A percentile compares a stretch with the other conserved stretches of the same genome.
Evolutionary conservation across 202 grass and related monocot species (phyloP).

Genomic region (Cymbopogon flexuosus): DNA sequence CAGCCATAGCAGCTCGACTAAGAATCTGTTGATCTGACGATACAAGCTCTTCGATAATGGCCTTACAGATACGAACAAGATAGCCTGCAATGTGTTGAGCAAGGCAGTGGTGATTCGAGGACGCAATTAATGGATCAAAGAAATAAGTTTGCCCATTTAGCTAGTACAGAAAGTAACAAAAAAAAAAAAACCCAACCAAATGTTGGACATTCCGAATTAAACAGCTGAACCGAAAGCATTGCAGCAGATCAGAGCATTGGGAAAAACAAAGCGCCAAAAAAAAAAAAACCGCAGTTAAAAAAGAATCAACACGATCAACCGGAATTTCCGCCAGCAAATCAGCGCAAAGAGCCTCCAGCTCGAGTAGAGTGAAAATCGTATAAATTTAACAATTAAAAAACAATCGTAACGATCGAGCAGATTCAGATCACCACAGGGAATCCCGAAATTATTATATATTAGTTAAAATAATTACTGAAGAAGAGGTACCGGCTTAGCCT

Average conservation of each 20-base stretch:
- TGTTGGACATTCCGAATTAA: neutral
- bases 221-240: constrained; percentile 3
- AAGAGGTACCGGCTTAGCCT: neutral
- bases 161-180: neutral
- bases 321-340: neutral
- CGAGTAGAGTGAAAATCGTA: too few species aligned
- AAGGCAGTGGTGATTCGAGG: neutral
- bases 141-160: neutral
- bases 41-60: constrained; percentile 66
- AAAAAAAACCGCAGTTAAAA: neutral
- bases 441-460: too few species aligned
- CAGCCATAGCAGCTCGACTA: constrained; percentile 75
- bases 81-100: constrained; percentile 39
- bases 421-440: too few species aligned
- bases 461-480: neutral
- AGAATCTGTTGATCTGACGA: constrained; percentile 58
- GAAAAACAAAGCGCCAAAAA: neutral
- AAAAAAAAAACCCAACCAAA: neutral
- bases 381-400: too few species aligned
- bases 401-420: too few species aligned
- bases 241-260: neutral
- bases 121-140: neutral
- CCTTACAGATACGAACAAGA: constrained; percentile 50
- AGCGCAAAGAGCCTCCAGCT: too few species aligned
- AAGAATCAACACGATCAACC: neutral